Conservation (phyloP, 2,329 filamentous ascomycete species). For the Pseudogymnoascus sp. region DNA sequence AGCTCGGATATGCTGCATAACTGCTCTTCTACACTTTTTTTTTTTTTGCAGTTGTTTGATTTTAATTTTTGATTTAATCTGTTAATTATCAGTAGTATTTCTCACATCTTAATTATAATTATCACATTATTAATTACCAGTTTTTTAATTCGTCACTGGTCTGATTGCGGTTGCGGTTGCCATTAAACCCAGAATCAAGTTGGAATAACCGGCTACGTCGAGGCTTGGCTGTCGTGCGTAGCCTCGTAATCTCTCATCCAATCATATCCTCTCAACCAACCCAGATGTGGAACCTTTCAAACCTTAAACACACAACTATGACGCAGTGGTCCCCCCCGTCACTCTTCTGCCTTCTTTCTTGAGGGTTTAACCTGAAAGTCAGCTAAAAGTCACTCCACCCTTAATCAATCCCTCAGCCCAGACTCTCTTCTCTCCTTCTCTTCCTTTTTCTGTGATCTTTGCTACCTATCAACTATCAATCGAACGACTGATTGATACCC, state of each 20-base stretch:
- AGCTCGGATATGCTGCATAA: background rate
- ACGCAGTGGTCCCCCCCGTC: conserved; percentile 6
- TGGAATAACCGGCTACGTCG: conserved; percentile 7
- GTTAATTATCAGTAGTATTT: background rate
- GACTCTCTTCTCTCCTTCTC: background rate
- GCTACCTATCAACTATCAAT: background rate
- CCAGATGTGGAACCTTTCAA: background rate
- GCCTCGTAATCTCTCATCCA: background rate
- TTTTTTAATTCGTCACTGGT: background rate
- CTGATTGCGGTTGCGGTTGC: background rate
- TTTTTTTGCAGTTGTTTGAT: background rate
- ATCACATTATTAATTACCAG: background rate
- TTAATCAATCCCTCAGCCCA: background rate
- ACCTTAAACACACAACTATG: conserved; percentile 8
- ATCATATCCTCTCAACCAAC: background rate
- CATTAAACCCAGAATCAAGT: background rate
- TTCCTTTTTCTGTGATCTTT: conserved; percentile 1
- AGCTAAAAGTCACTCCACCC: conserved; percentile 3
- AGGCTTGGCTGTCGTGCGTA: conserved; percentile 3
- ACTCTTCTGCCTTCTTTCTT: background rate
- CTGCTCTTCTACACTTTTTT: background rate
- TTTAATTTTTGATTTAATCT: background rate
- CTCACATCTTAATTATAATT: background rate
- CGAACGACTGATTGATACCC: background rate
- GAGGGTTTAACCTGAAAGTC: conserved; percentile 5